phyloP scores from a whole-genome alignment of 1,284 basidiomycete species.

The Ceratobasidium sp. region DNA sequence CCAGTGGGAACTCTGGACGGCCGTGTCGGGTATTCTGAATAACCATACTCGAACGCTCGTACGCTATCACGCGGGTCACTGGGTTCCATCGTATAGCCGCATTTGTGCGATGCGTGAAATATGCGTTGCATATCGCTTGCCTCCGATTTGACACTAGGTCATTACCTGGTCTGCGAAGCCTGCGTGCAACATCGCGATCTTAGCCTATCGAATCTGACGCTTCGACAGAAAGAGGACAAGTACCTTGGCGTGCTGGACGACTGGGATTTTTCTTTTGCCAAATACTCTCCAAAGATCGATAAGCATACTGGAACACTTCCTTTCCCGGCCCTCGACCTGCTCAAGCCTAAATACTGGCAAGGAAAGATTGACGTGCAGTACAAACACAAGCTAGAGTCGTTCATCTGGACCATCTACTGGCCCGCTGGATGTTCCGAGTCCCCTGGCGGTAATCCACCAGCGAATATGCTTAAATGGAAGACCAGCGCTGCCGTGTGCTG shows the following conservation, averaged over 20 bases:
- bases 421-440: no score
- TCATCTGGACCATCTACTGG: slow-evolving; percentile 7
- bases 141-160: not conserved
- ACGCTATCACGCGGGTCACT: not conserved
- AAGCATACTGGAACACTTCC: not conserved
- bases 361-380: not conserved
- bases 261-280: not conserved
- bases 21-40: not conserved
- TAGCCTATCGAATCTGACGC: not conserved
- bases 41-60: not conserved
- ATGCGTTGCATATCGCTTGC: not conserved
- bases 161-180: not conserved
- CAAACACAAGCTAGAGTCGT: slow-evolving; percentile 6
- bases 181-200: slow-evolving; percentile 11
- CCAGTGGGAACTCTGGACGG: not conserved
- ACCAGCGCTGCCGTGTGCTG: no score
- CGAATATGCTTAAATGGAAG: no score
- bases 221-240: not conserved
- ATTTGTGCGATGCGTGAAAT: slow-evolving; percentile 8
- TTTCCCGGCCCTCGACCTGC: not conserved
- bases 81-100: not conserved
- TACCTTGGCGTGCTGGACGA: slow-evolving; percentile 3
- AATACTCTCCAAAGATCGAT: not conserved
- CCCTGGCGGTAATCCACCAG: no score
- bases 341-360: not conserved